Evolutionary conservation across 192 early-diverging fungal genomes (phyloP), one percentile per base, ranked within the genome.

Genomic region (Backusella parvicylindrica): DNA sequence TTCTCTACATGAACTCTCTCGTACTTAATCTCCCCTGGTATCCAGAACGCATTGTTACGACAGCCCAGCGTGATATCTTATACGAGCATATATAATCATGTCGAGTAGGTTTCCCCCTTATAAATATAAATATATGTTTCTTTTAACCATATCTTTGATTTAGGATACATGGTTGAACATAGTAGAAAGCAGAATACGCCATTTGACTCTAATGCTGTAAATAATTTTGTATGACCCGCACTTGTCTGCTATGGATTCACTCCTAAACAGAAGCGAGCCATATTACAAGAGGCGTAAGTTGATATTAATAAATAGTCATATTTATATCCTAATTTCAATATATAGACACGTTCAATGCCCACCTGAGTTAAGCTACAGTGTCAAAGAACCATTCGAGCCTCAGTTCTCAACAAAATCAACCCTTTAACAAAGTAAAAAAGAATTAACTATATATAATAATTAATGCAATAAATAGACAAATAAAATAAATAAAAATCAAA

Each of bases 191-290:
- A 31, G 7, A 13, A 33, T 66, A 31, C 26, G 15, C 64, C 64
- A 11, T 66, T 66, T 35, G 33, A 21, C 9, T 8, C 15, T 7
- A 16, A 66, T 18, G 2, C n/a, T 33, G 15, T n/a, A 66, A 7
- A 13, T 18, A 11, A 9, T 15, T 33, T 66, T 31, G 64, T 66
- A 35, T 15, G 32, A 32, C 31, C 64, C 15, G 64, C 32, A n/a
- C 64, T 66, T 33, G 12, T n/a, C 1, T 66, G 31, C 7, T 31
- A 18, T 31, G 64, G 72, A n/a, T 74, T 64, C 64, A 63, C 72
- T 13, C 63, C 72, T 11, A 33, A 74, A 23, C 28, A 64, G 33
- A 18, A 41, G 66, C n/a, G 64, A 66, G 15, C 41, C 37, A 40
- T 65, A 31, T 30, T 65, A 8, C 6, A 12, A n/a, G 15, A 60